Conservation (phyloP, 1,139 yeast genomes). For the Saccharomycopsis hybrid region DNA sequence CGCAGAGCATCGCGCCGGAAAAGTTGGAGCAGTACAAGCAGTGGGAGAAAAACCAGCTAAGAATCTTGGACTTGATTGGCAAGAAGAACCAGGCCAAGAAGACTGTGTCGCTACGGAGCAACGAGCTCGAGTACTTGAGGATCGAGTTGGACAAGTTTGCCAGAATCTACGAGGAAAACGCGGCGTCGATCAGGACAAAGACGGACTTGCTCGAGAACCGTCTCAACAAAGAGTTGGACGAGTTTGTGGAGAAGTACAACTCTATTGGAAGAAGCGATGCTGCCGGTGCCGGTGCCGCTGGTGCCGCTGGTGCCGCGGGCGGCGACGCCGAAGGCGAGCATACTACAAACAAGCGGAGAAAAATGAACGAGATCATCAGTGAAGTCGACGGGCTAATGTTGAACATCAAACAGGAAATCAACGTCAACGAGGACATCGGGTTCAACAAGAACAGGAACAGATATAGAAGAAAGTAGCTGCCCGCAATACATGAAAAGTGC, state of each 20-base stretch:
- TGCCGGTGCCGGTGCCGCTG: too few species aligned
- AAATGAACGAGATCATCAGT: conserved; percentile 17
- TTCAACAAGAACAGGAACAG: conserved; percentile 15
- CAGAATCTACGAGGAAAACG: conserved; percentile 48
- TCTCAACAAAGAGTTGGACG: conserved; percentile 27
- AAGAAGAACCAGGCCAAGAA: conserved; percentile 35
- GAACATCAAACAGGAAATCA: conserved; percentile 14
- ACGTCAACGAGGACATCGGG: conserved; percentile 10
- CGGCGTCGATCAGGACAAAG: conserved; percentile 34
- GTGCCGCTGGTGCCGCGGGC: too few species aligned
- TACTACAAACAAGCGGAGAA: conserved; percentile 12
- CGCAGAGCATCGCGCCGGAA: conserved; percentile 26
- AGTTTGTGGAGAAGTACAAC: conserved; percentile 14
- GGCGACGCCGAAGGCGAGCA: neutral
- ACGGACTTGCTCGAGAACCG: conserved; percentile 24
- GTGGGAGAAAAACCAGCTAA: conserved; percentile 26
- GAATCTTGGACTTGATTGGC: conserved; percentile 37
- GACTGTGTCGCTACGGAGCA: conserved; percentile 34
- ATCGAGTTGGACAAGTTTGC: conserved; percentile 59
- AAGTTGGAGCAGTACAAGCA: conserved; percentile 26
- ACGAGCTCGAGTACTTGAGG: conserved; percentile 61
- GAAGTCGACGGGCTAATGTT: conserved; percentile 20
- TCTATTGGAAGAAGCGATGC: too few species aligned
- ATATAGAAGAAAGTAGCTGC: conserved; percentile 16
- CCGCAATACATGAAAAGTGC: too few species aligned